phyloP scores from a whole-genome alignment of 371 early-diverging fungal genomes.

The Catenaria anguillulae region DNA sequence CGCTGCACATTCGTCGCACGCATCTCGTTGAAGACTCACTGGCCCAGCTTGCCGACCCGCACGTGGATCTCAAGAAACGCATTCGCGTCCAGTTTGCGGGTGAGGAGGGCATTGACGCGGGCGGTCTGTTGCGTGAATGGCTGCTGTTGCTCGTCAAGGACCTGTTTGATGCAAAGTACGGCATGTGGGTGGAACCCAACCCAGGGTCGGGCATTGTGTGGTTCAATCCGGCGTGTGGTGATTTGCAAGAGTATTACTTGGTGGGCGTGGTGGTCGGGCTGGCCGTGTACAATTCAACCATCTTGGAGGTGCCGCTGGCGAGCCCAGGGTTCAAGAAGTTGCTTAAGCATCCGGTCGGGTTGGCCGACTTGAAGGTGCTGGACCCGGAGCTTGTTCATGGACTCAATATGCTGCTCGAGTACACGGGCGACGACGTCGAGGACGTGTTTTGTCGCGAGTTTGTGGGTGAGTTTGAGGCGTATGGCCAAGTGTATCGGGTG shows the following conservation, averaged over 20 bases:
- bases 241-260: constrained; percentile 54
- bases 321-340: constrained; percentile 87
- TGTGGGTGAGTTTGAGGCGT: constrained; percentile 15
- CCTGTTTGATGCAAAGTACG: constrained; percentile 81
- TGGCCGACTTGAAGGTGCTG: constrained; percentile 38
- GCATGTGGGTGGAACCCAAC: constrained; percentile 34
- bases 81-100: constrained; percentile 80
- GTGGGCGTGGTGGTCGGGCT: constrained; percentile 79
- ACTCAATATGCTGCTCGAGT: constrained; percentile 61
- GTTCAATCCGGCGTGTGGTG: constrained; percentile 22
- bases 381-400: constrained; percentile 62
- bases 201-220: constrained; percentile 27
- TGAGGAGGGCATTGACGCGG: constrained; percentile 88
- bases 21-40: constrained; percentile 73
- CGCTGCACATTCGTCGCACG: constrained; percentile 63
- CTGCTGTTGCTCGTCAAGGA: constrained; percentile 80
- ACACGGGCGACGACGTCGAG: constrained; percentile 68
- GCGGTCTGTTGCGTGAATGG: constrained; percentile 95
- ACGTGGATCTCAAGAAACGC: constrained; percentile 68
- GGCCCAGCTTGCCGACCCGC: constrained; percentile 46
- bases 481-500: constrained; percentile 48
- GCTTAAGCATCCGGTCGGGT: constrained; percentile 38
- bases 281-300: constrained; percentile 83
- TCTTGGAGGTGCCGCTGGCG: constrained; percentile 80
- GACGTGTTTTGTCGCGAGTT: constrained; percentile 69